These are phyloP conservation scores for Fonsecaea pedrosoi DNA, from an alignment of 2,329 filamentous ascomycete species.

Conservation along the genomic window DNA sequence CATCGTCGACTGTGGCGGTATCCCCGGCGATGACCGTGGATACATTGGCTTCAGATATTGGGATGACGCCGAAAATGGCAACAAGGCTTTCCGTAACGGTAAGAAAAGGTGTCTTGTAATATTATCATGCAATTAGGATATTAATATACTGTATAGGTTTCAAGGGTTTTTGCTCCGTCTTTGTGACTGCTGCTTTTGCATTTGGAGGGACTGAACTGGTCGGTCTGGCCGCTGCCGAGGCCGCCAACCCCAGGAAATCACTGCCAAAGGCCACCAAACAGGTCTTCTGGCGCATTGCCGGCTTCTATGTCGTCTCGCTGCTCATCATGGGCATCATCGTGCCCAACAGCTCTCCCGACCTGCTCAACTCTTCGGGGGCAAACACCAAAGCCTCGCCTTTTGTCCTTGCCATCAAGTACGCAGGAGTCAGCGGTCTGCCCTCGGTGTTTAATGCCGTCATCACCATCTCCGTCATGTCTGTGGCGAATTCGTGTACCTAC, in stretches of 20 bases:
- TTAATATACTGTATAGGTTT: slow-evolving; percentile 50
- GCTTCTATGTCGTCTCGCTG: slow-evolving; percentile 88
- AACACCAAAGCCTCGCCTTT: slow-evolving; percentile 84
- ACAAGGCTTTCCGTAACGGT: slow-evolving; percentile 67
- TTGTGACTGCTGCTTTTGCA: slow-evolving; percentile 68
- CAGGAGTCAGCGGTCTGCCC: slow-evolving; percentile 79
- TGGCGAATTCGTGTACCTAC: slow-evolving; percentile 90
- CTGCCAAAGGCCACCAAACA: slow-evolving; percentile 89
- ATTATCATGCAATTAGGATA: background rate
- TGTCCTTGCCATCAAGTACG: slow-evolving; percentile 87
- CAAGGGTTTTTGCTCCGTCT: slow-evolving; percentile 69
- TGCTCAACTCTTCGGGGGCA: slow-evolving; percentile 66
- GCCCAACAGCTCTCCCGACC: slow-evolving; percentile 67
- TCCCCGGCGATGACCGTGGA: slow-evolving; percentile 62
- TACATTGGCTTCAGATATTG: slow-evolving; percentile 85
- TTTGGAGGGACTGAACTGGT: slow-evolving; percentile 69
- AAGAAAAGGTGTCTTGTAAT: slow-evolving; percentile 45
- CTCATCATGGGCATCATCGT: slow-evolving; percentile 83
- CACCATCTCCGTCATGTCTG: slow-evolving; percentile 84
- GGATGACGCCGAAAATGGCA: slow-evolving; percentile 54
- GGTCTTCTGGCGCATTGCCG: slow-evolving; percentile 87
- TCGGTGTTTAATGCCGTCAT: slow-evolving; percentile 91
- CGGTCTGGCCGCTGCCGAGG: slow-evolving; percentile 66
- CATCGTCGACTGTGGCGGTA: slow-evolving; percentile 82
- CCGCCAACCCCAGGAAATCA: slow-evolving; percentile 67